Conservation (phyloP, 441 rosid genomes). For the Populus trichocarpa region DNA sequence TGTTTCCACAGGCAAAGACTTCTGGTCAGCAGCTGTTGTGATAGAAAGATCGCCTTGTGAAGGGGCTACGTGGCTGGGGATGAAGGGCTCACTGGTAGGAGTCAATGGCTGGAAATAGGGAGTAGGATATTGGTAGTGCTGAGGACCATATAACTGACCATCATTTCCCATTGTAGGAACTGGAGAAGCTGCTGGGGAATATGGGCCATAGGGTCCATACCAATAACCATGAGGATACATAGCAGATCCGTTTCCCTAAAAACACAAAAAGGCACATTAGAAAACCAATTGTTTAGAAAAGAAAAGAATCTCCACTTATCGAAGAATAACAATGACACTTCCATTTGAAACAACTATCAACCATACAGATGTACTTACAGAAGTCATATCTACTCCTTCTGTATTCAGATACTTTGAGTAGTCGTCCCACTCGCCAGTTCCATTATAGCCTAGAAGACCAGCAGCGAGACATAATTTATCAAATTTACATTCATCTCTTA, state of each 20-base stretch:
- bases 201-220: constrained; percentile 59
- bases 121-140: constrained; percentile 75
- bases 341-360: neutral
- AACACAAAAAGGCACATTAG: constrained; percentile 11
- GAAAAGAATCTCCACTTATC: neutral
- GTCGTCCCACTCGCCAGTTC: constrained; percentile 59
- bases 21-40: constrained; percentile 46
- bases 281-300: neutral
- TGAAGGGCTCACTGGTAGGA: constrained; percentile 49
- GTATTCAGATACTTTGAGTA: constrained; percentile 48
- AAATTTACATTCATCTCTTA: neutral
- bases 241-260: constrained; percentile 61
- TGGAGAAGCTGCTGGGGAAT: constrained; percentile 70
- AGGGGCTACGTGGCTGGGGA: constrained; percentile 40
- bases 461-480: neutral
- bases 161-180: constrained; percentile 70
- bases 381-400: constrained; percentile 60
- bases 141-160: constrained; percentile 70
- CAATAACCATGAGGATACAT: constrained; percentile 67
- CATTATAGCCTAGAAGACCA: constrained; percentile 34
- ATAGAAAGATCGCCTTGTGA: constrained; percentile 50
- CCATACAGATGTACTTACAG: constrained; percentile 33
- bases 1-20: constrained; percentile 50
- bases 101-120: constrained; percentile 54
- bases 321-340: neutral